Base-by-base conservation (phyloP, 2,329 filamentous ascomycete species). In the Cladosporium oxysporum region DNA sequence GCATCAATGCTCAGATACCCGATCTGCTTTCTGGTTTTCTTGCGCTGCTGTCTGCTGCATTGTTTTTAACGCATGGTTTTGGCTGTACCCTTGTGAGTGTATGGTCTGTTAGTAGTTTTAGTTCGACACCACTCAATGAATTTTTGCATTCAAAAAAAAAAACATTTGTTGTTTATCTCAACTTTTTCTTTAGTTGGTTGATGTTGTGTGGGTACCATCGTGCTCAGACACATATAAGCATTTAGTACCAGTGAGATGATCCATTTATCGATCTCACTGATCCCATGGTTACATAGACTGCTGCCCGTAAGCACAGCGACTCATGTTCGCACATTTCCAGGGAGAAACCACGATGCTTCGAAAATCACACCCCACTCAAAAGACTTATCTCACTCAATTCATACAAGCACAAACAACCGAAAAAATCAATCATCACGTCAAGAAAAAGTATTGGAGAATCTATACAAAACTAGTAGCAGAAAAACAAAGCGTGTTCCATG, bases 401-500 rank as follows among this genome's bases (percentile, higher is more conserved):
- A 52, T 52, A 26, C 0, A 29, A 29, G 21, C 52, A n/a, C 28
- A 14, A n/a, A 33, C 18, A 6, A 12, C 8, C 31, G 50, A 11
- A 21, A 58, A 26, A 37, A n/a, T n/a, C n/a, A n/a, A 58, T 37
- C 16, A 28, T 26, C 7, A 18, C 18, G 23, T 44, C 23, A 16
- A 10, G 16, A 44, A 59, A 59, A 23, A 59, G 57, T 31, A 29
- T 47, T 47, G 33, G 23, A 59, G 37, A 41, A 26, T 59, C 57
- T 59, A 47, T 59, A 59, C 57, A 59, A 47, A 41, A 59, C 57
- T 47, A 59, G 18, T 21, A 11, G 11, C 21, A 59, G 3, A 58
- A 59, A 44, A 41, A 18, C 14, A 44, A 59, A 59, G 26, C 57
- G 57, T 37, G 41, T 26, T 47, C 29, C 47, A 55, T 62, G 31